Evolutionary conservation across 345 rosid genomes (phyloP).

Genomic region (Gossypium mustelinum): DNA sequence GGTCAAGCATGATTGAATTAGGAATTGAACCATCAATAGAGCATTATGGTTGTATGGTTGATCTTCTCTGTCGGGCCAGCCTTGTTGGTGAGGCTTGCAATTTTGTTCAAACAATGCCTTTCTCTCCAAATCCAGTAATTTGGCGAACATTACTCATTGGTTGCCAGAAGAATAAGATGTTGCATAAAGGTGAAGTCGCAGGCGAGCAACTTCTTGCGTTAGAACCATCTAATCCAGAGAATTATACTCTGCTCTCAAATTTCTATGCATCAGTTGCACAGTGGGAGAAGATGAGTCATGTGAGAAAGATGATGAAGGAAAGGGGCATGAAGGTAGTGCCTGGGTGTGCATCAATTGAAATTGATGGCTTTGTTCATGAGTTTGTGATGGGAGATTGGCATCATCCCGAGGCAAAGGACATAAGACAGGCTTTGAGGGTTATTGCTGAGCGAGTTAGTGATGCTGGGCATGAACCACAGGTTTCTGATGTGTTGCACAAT

Average conservation of each 20-base stretch:
- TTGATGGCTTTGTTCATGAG: conserved; percentile 12
- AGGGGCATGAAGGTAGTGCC: conserved; percentile 26
- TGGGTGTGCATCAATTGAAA: conserved; percentile 15
- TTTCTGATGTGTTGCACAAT: background rate
- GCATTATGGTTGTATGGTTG: conserved; percentile 51
- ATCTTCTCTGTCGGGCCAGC: conserved; percentile 49
- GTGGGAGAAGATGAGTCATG: conserved; percentile 33
- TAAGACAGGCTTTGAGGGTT: conserved; percentile 5
- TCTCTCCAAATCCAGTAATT: conserved; percentile 36
- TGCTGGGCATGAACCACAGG: conserved; percentile 9
- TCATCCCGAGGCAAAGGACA: conserved; percentile 15
- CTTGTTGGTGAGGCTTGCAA: conserved; percentile 37
- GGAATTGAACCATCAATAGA: conserved; percentile 37
- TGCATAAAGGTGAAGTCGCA: conserved; percentile 9
- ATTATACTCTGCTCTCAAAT: conserved; percentile 46
- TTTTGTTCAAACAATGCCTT: conserved; percentile 45
- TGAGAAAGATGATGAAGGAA: conserved; percentile 24
- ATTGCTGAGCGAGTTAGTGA: conserved; percentile 10
- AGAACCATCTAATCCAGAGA: conserved; percentile 5
- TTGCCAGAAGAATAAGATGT: conserved; percentile 16
- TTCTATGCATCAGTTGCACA: conserved; percentile 32
- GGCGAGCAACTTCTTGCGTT: conserved; percentile 13
- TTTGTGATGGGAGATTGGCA: conserved; percentile 14
- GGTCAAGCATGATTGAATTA: conserved; percentile 40
- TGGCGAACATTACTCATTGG: conserved; percentile 43